Evolutionary conservation across 148 eudicot species (phyloP).

Genomic region (Silene latifolia): DNA sequence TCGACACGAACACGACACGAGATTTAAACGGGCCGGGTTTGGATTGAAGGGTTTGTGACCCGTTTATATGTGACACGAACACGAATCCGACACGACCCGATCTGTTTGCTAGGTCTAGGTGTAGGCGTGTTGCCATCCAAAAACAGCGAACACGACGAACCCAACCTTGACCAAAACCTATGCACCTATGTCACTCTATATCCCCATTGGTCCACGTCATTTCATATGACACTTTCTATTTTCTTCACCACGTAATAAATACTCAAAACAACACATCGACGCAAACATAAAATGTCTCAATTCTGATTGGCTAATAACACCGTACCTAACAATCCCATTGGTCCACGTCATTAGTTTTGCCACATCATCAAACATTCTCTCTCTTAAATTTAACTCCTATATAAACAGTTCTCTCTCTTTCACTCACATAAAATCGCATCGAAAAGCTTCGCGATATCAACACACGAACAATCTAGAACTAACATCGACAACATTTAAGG

Average conservation of each 20-base stretch:
- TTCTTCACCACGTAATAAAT: not conserved
- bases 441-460: not conserved
- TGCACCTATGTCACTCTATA: too few species aligned
- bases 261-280: not conserved
- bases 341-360: slow-evolving; percentile 50
- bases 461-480: not conserved
- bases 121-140: too few species aligned
- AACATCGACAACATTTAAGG: not conserved
- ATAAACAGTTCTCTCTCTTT: not conserved
- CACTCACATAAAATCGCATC: not conserved
- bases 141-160: too few species aligned
- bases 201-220: slow-evolving; percentile 41
- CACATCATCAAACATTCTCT: slow-evolving; percentile 28
- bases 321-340: slow-evolving; percentile 26
- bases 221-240: slow-evolving; percentile 25
- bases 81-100: too few species aligned
- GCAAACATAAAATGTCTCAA: not conserved
- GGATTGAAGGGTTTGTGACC: too few species aligned
- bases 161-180: too few species aligned
- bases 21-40: too few species aligned
- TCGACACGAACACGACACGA: too few species aligned
- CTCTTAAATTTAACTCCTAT: not conserved
- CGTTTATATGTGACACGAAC: too few species aligned
- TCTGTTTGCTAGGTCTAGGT: too few species aligned
- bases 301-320: slow-evolving; percentile 27